phyloP scores from a whole-genome alignment of 208 protist species.

The Crithidia acanthocephali region DNA sequence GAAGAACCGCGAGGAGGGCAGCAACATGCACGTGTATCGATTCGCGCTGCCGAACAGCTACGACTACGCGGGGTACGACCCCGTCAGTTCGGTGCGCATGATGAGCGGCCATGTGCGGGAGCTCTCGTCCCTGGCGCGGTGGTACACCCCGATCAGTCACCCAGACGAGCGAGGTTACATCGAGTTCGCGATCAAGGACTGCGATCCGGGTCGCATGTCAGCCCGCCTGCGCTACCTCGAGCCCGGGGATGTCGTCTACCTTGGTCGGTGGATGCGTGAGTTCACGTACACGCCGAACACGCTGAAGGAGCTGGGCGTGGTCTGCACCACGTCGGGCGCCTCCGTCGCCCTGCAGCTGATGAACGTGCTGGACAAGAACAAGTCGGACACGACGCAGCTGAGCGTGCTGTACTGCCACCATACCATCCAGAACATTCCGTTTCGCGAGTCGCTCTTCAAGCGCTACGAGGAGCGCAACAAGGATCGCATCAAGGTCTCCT shows the following conservation, averaged over 20 bases:
- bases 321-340: slow-evolving; percentile 79
- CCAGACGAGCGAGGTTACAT: slow-evolving; percentile 78
- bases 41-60: slow-evolving; percentile 83
- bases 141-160: slow-evolving; percentile 90
- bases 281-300: slow-evolving; percentile 72
- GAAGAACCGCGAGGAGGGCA: slow-evolving; percentile 54
- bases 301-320: slow-evolving; percentile 61
- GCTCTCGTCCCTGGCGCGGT: slow-evolving; percentile 64
- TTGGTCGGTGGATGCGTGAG: slow-evolving; percentile 89
- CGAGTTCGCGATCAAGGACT: slow-evolving; percentile 85
- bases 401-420: slow-evolving; percentile 79
- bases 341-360: slow-evolving; percentile 88
- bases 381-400: slow-evolving; percentile 50
- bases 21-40: slow-evolving; percentile 69
- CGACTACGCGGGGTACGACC: slow-evolving; percentile 89
- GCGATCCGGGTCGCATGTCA: slow-evolving; percentile 82
- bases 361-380: slow-evolving; percentile 66
- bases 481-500: slow-evolving; percentile 53
- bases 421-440: slow-evolving; percentile 57
- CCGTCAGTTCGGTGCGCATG: slow-evolving; percentile 82
- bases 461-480: slow-evolving; percentile 35
- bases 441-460: slow-evolving; percentile 61
- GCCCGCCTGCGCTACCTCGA: slow-evolving; percentile 70
- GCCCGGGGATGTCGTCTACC: slow-evolving; percentile 74
- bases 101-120: slow-evolving; percentile 52